A percentile compares a stretch with the other conserved stretches of the same genome.
Evolutionary conservation across 371 early-diverging fungal species (phyloP).

Genomic region (Phascolomyces articulosus): DNA sequence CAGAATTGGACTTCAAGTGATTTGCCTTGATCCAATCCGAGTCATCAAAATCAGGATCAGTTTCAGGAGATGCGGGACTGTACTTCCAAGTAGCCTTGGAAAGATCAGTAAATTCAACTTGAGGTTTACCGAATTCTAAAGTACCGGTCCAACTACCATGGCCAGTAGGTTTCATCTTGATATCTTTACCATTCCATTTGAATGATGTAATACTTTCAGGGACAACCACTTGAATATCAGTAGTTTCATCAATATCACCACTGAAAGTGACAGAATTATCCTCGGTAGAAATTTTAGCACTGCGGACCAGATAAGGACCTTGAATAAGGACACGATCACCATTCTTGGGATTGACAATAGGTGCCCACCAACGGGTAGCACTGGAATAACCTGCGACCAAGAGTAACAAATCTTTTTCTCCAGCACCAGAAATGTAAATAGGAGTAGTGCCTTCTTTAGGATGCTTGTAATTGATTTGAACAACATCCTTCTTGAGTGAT

Average conservation of each 20-base stretch:
- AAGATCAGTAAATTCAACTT: slow-evolving; percentile 14
- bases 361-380: slow-evolving; percentile 26
- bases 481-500: background rate
- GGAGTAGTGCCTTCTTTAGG: slow-evolving; percentile 18
- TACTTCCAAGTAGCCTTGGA: slow-evolving; percentile 23
- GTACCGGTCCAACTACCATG: slow-evolving; percentile 18
- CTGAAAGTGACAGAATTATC: slow-evolving; percentile 10
- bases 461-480: slow-evolving; percentile 25
- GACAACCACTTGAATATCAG: slow-evolving; percentile 20
- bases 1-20: slow-evolving; percentile 17
- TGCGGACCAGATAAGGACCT: slow-evolving; percentile 29
- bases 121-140: slow-evolving; percentile 7
- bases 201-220: slow-evolving; percentile 10
- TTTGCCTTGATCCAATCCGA: slow-evolving; percentile 20
- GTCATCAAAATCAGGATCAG: slow-evolving; percentile 24
- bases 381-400: slow-evolving; percentile 18
- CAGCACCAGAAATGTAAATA: slow-evolving; percentile 5
- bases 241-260: slow-evolving; percentile 21
- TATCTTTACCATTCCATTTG: slow-evolving; percentile 20
- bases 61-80: slow-evolving; percentile 25
- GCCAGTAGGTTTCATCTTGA: slow-evolving; percentile 4
- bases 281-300: slow-evolving; percentile 13
- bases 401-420: slow-evolving; percentile 14
- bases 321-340: slow-evolving; percentile 16
- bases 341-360: slow-evolving; percentile 1